A percentile compares a stretch with the other conserved stretches of the same genome.
Conservation (phyloP, 2,329 filamentous ascomycete species). For the Dactylella cylindrospora region DNA sequence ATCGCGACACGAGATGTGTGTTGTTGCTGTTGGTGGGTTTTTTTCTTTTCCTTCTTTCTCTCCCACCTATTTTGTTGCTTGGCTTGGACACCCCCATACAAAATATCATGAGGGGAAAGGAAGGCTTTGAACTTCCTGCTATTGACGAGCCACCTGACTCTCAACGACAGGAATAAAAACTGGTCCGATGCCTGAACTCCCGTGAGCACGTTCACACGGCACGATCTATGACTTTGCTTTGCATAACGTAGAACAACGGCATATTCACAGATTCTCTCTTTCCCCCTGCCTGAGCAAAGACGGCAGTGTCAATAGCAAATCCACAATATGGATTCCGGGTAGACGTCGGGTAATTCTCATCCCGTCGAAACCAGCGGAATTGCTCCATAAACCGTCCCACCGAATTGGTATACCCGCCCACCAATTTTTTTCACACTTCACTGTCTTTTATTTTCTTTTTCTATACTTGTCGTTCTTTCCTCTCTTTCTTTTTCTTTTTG, state of each 20-base stretch:
- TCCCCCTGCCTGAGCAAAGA: conserved; percentile 4
- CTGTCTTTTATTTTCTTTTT: too few species aligned
- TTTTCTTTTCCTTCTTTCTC: conserved; percentile 12
- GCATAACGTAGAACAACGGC: conserved; percentile 6
- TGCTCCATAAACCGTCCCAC: conserved; percentile 38
- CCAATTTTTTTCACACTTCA: too few species aligned
- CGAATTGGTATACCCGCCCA: conserved; percentile 27
- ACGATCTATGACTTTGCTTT: conserved; percentile 13
- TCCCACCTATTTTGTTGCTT: conserved; percentile 13
- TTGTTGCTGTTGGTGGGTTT: conserved; percentile 21
- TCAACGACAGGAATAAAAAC: conserved; percentile 1
- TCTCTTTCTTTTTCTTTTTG: too few species aligned
- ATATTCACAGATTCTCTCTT: conserved; percentile 12
- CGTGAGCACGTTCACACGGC: conserved; percentile 7
- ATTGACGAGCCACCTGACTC: conserved; percentile 6
- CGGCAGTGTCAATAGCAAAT: conserved; percentile 15
- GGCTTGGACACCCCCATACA: neutral
- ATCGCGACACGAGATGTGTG: conserved; percentile 41
- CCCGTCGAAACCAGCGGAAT: conserved; percentile 35
- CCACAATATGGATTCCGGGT: conserved; percentile 33
- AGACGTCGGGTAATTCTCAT: conserved; percentile 41
- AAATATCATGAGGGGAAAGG: too few species aligned
- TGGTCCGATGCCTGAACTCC: conserved; percentile 4
- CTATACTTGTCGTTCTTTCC: too few species aligned
- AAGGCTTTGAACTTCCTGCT: conserved; percentile 11